Evolutionary conservation across 2,329 filamentous ascomycete genomes (phyloP).

Genomic region (Calonectria henricotiae): DNA sequence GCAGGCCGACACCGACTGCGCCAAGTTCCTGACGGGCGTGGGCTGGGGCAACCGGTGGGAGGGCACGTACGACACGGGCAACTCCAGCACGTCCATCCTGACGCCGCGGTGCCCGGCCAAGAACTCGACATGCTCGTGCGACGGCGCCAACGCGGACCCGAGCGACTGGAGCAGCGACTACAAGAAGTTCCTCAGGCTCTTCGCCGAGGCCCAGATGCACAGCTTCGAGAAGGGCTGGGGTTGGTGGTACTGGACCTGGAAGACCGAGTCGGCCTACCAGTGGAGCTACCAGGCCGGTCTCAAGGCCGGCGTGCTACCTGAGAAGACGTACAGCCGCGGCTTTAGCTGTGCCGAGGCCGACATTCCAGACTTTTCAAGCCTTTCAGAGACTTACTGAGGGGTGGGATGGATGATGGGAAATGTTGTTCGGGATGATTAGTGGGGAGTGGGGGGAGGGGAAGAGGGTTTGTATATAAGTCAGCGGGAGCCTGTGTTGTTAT

Average conservation of each 20-base stretch:
- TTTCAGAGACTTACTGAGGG: slow-evolving; percentile 68
- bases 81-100: slow-evolving; percentile 74
- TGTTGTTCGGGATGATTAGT: too few species aligned
- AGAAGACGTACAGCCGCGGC: slow-evolving; percentile 79
- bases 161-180: slow-evolving; percentile 80
- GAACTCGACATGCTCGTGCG: slow-evolving; percentile 80
- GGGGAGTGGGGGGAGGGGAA: background rate
- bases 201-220: slow-evolving; percentile 96
- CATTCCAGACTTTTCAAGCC: slow-evolving; percentile 70
- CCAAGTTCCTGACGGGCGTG: slow-evolving; percentile 89
- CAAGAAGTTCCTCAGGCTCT: slow-evolving; percentile 88
- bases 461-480: background rate
- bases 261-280: slow-evolving; percentile 87
- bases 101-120: slow-evolving; percentile 82
- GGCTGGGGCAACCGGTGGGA: slow-evolving; percentile 92
- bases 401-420: too few species aligned
- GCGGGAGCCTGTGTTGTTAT: too few species aligned
- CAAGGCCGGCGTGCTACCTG: slow-evolving; percentile 84
- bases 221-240: slow-evolving; percentile 95
- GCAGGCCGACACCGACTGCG: slow-evolving; percentile 97
- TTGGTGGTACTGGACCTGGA: slow-evolving; percentile 99
- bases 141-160: slow-evolving; percentile 82
- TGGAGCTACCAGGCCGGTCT: slow-evolving; percentile 94
- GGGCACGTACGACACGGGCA: slow-evolving; percentile 84
- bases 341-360: slow-evolving; percentile 76